A percentile compares a stretch with the other conserved stretches of the same genome.
Conservation (phyloP, 164 flowering plant species). For the Stephania japonica region DNA sequence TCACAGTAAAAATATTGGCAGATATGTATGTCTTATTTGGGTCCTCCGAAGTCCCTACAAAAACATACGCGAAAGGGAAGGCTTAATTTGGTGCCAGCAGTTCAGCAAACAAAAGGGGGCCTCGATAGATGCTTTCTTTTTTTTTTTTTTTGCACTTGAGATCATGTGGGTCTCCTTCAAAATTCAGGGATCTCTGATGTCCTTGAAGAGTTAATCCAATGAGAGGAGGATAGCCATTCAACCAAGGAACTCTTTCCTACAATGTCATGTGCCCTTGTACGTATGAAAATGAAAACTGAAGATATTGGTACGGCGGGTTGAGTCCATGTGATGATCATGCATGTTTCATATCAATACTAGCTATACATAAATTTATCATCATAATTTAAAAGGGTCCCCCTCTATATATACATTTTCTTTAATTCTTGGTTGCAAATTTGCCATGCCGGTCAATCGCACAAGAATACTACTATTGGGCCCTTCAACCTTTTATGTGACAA, state of each 20-base stretch:
- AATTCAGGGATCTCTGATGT: background rate
- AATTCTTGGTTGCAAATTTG: background rate
- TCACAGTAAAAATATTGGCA: background rate
- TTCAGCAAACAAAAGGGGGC: background rate
- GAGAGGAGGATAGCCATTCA: background rate
- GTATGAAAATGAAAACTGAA: background rate
- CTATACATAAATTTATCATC: no score
- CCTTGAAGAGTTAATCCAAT: background rate
- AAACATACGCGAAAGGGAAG: background rate
- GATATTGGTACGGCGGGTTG: background rate
- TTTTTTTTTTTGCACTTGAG: background rate
- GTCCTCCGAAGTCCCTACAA: background rate
- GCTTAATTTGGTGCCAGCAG: background rate
- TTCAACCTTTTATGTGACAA: background rate
- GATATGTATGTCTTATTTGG: background rate
- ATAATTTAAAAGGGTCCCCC: background rate
- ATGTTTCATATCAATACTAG: background rate
- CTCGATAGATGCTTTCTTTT: background rate
- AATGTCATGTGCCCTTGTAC: no score
- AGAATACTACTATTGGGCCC: background rate
- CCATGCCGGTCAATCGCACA: background rate
- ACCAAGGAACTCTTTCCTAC: background rate
- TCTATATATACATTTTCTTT: background rate
- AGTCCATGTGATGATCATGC: constrained; percentile 3
- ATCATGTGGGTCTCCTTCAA: background rate